Evolutionary conservation across 345 rosid genomes (phyloP), one percentile per base, ranked within the genome.

Genomic region (Turnera subulata): DNA sequence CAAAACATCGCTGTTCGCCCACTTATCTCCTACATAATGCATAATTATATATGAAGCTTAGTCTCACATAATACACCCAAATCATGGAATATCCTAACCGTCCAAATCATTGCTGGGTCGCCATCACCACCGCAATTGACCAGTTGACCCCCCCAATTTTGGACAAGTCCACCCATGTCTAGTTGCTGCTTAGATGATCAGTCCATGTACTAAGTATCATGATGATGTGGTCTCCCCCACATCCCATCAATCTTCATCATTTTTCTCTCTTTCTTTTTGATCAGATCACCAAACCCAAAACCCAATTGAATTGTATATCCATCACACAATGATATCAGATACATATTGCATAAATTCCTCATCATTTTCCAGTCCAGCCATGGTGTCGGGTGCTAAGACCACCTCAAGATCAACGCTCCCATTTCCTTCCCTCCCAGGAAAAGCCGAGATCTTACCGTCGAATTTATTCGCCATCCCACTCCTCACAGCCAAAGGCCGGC

Each of bases 391-490:
- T 26, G 90, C 82, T 70, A 93, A 63, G 57, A 93, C 96, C 1
- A 92, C 89, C 77, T 92, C 98, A 56, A 92, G 79, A 58, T 92
- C 98, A 9, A 92, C 88, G 55, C 86, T 79, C 26, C 98, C 98
- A 9, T 77, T 68, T 0, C 85, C 98, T 65, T 86, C 91, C 57
- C 86, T 64, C 0, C 96, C 88, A 0, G 98, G 96, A 58, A 89
- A 89, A 25, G 96, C 96, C 5, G 98, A 89, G 23, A 89, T 89
- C 72, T 92, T 89, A 8, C 99, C 99, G 57, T 93, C 97, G 59
- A 93, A 93, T 23, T 93, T 93, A 46, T 93, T 93, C 39, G 99
- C 95, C 73, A 77, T 69, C 2, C 99, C 99, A 38, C 99, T 93
- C 55, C 99, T 71, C 25, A 93, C 78, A 0, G 97, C 99, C 70